phyloP scores from a whole-genome alignment of 345 rosid species.

The Microcos paniculata region DNA sequence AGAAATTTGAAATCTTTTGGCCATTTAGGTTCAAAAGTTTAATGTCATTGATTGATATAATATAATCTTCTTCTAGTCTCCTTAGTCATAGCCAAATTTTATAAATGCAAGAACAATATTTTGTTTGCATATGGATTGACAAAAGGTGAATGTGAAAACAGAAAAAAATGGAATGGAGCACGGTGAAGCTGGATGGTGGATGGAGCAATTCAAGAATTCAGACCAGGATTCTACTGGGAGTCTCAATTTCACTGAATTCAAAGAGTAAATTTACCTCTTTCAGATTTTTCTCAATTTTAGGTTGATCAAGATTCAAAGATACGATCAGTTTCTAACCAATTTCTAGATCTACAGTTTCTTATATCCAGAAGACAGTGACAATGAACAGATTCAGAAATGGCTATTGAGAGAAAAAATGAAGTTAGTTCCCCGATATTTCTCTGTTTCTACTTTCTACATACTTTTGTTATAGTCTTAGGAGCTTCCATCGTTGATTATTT shows the following conservation, averaged over 20 bases:
- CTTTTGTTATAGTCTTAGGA: neutral
- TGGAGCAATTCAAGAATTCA: constrained; percentile 51
- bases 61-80: neutral
- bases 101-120: neutral
- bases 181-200: constrained; percentile 86
- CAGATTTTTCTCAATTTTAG: too few relatives aligned
- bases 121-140: neutral
- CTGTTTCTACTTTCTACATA: too few relatives aligned
- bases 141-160: constrained; percentile 17
- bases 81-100: neutral
- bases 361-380: constrained; percentile 70
- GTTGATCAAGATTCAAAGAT: too few relatives aligned
- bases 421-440: constrained; percentile 27
- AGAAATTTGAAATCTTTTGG: neutral
- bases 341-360: constrained; percentile 45
- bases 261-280: constrained; percentile 40
- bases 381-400: constrained; percentile 55
- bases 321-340: neutral
- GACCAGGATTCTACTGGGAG: constrained; percentile 49
- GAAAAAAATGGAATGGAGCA: constrained; percentile 47
- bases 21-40: neutral
- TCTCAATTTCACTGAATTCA: constrained; percentile 52
- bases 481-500: too few relatives aligned
- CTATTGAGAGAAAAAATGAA: constrained; percentile 44
- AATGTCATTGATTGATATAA: neutral